Evolutionary conservation across 129 eudicot species (phyloP), one percentile per base, ranked within the genome.

Genomic region (Smallanthus sonchifolius): DNA sequence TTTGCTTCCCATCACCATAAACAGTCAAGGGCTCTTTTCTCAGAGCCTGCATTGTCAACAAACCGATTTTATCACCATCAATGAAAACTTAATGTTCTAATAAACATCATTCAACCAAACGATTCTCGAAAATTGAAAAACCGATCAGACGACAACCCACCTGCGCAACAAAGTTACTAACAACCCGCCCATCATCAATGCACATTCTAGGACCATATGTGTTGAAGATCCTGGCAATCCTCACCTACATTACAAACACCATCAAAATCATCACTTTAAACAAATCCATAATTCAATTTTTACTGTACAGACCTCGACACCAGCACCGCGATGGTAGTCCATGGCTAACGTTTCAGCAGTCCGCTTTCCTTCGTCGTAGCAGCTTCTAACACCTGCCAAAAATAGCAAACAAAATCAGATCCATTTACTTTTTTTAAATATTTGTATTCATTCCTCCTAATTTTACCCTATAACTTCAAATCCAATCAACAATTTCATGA

Each of bases 141-240:
- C 11, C 51, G 2, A 45, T 4, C n/a, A 10, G 5, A 16, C 30
- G 2, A 59, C 2, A 45, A 80, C 70, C 55, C 19, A 87, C 96
- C 92, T 93, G 98, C 35, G 98, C 98, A 79, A 93, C 96, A 76
- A 93, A 93, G 77, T 93, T 93, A 79, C 98, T 93, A 67, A 93
- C 98, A 9, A 93, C 98, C 60, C 98, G 98, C 5, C 98, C 98
- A 70, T 93, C 98, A 73, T 93, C 98, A 54, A 93, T 93, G 85
- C 91, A 87, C 98, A 93, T 93, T 72, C 96, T 78, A 70, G 98
- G 98, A 6, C 98, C 98, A 73, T 93, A 93, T 13, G 97, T 93
- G 80, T 93, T 93, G 48, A 90, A 93, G 36, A 93, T 90, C 89
- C 98, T 86, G 2, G 96, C 96, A 64, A 90, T 93, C 74, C 96